These are phyloP conservation scores for Ensete glaucum DNA, from an alignment of 176 grass and related monocot species.

Conservation along the genomic window DNA sequence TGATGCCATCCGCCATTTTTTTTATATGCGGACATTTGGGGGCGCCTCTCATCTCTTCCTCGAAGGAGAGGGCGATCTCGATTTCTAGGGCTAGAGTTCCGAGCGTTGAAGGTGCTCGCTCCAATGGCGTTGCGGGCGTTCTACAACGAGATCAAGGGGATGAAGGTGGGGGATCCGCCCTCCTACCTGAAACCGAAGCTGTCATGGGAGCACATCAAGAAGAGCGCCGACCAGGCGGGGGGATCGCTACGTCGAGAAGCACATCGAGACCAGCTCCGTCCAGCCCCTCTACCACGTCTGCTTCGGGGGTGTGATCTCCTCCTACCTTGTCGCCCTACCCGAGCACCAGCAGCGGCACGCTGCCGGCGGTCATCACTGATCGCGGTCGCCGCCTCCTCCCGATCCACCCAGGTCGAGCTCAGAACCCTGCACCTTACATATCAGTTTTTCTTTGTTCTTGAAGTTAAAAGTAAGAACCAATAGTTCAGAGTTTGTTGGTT, in stretches of 20 bases:
- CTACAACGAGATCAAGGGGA: constrained; percentile 59
- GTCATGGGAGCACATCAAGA: constrained; percentile 68
- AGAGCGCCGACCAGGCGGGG: constrained; percentile 59
- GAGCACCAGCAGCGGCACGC: constrained; percentile 45
- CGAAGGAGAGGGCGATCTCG: no score
- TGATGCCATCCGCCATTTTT: no score
- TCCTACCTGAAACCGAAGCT: constrained; percentile 55
- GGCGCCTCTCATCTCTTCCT: no score
- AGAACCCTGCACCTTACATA: not conserved
- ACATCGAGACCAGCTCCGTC: constrained; percentile 66
- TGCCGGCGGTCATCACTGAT: constrained; percentile 41
- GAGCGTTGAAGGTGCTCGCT: not conserved
- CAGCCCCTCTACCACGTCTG: constrained; percentile 67
- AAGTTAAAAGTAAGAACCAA: no score
- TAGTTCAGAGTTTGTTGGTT: no score
- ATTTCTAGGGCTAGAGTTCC: not conserved
- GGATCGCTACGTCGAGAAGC: constrained; percentile 94
- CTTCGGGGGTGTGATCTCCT: constrained; percentile 73
- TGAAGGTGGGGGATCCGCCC: constrained; percentile 75
- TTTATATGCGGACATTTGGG: no score
- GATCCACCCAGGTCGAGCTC: constrained; percentile 3
- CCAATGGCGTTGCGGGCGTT: constrained; percentile 65
- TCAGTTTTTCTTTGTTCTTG: not conserved
- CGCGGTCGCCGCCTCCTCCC: not conserved
- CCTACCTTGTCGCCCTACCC: constrained; percentile 67